Conservation (phyloP, 164 flowering plant genomes). For the Taxillus chinensis region DNA sequence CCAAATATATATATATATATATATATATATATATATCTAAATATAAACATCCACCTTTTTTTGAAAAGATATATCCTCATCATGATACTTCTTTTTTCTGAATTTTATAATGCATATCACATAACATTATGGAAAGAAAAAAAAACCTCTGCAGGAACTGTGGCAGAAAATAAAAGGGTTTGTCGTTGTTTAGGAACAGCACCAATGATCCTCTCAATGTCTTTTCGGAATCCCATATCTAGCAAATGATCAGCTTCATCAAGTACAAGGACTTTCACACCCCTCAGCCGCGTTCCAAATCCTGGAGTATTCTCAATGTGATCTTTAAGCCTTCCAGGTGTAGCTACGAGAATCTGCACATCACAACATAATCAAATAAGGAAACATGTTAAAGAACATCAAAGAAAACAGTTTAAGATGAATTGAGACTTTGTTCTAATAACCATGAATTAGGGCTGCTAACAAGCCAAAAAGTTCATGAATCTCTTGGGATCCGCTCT, state of each 20-base stretch:
- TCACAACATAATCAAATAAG: constrained; percentile 3
- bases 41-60: too few species aligned
- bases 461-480: too few species aligned
- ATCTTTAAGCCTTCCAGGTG: constrained; percentile 97
- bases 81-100: not conserved
- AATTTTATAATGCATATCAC: constrained; percentile 4
- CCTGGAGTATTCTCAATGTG: constrained; percentile 94
- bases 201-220: constrained; percentile 82
- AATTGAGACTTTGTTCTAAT: not conserved
- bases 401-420: not conserved
- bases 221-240: constrained; percentile 95
- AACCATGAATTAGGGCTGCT: too few species aligned
- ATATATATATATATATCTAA: too few species aligned
- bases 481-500: too few species aligned
- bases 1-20: constrained; percentile 3
- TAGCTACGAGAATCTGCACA: constrained; percentile 88
- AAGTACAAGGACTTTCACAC: constrained; percentile 91
- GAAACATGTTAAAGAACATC: not conserved
- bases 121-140: constrained; percentile 1
- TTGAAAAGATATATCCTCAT: too few species aligned
- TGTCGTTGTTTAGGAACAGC: constrained; percentile 95
- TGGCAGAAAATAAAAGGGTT: constrained; percentile 95
- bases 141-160: constrained; percentile 83
- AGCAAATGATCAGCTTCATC: constrained; percentile 97
- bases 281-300: constrained; percentile 80